Percentiles rank a stretch among this genome's conserved stretches.
These are phyloP conservation scores for Reutealis trisperma DNA, from an alignment of 345 rosid genomes.

Conservation along the genomic window DNA sequence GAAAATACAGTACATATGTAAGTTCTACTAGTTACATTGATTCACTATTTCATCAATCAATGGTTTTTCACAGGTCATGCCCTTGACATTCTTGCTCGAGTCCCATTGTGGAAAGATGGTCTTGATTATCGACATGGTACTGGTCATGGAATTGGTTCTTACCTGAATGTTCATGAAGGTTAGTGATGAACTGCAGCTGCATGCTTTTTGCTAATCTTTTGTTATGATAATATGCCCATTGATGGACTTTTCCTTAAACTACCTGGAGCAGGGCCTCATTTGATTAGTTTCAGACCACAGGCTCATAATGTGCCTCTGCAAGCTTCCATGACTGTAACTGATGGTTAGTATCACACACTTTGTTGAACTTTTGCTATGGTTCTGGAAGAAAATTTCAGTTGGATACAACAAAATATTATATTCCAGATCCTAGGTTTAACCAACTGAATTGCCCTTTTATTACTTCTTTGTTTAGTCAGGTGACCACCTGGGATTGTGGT, in stretches of 20 bases:
- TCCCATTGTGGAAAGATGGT: slow-evolving; percentile 87
- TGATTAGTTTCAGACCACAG: slow-evolving; percentile 79
- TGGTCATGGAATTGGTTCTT: slow-evolving; percentile 98
- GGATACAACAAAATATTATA: background rate
- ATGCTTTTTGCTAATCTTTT: slow-evolving; percentile 1
- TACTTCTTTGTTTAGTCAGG: background rate
- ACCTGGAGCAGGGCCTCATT: slow-evolving; percentile 80
- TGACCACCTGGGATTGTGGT: background rate
- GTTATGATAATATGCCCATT: slow-evolving; percentile 1
- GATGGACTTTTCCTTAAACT: slow-evolving; percentile 11
- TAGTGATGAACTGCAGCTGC: slow-evolving; percentile 25
- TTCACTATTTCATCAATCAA: background rate
- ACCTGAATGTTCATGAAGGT: slow-evolving; percentile 96
- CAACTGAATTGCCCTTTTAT: background rate
- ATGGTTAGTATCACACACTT: slow-evolving; percentile 54
- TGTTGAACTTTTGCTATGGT: background rate
- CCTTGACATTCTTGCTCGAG: slow-evolving; percentile 91
- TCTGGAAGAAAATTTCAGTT: background rate
- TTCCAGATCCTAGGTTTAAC: background rate
- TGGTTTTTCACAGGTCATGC: slow-evolving; percentile 56
- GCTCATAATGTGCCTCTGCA: slow-evolving; percentile 85
- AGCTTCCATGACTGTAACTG: slow-evolving; percentile 99
- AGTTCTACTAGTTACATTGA: background rate
- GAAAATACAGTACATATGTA: background rate
- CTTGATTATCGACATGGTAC: slow-evolving; percentile 98